Percentiles rank a stretch among this genome's conserved stretches.
Evolutionary conservation across 2,329 filamentous ascomycete genomes (phyloP).

Genomic region (Ambrosiella xylebori): DNA sequence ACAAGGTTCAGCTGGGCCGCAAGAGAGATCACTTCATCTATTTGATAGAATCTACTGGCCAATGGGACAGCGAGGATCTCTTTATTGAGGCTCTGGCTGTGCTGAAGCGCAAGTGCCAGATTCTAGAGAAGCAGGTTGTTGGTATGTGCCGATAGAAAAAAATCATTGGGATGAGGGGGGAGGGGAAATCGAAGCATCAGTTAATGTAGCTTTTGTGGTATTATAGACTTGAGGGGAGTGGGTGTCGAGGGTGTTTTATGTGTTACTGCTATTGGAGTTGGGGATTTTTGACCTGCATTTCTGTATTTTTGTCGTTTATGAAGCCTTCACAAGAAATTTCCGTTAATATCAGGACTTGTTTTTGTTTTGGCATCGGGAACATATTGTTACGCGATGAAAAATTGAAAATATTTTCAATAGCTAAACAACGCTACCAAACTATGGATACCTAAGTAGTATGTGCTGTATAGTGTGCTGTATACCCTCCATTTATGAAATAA

Average conservation of each 20-base stretch:
- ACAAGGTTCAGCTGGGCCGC: constrained; percentile 84
- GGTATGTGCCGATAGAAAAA: constrained; percentile 37
- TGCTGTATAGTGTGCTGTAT: not conserved
- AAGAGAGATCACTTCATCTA: constrained; percentile 95
- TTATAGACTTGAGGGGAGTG: not conserved
- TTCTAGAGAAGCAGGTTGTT: constrained; percentile 52
- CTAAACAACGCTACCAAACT: not conserved
- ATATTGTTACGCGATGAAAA: not conserved
- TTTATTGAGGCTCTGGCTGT: constrained; percentile 80
- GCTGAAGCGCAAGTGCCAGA: constrained; percentile 68
- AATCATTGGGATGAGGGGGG: constrained; percentile 5
- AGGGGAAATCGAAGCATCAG: not conserved
- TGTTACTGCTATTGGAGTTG: constrained; percentile 13
- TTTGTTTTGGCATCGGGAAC: not conserved
- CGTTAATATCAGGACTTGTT: not conserved
- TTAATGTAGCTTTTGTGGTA: not conserved
- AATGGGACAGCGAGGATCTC: constrained; percentile 84
- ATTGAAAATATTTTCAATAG: not conserved
- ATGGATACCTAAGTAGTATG: not conserved
- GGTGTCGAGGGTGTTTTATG: constrained; percentile 9
- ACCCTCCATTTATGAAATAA: constrained; percentile 19
- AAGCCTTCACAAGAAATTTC: constrained; percentile 2
- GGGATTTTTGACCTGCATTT: constrained; percentile 10
- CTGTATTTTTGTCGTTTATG: constrained; percentile 8
- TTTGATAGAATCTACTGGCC: constrained; percentile 82